These are phyloP conservation scores for Euphorbia schlechtendalii DNA, from an alignment of 441 rosid species.

Conservation along the genomic window DNA sequence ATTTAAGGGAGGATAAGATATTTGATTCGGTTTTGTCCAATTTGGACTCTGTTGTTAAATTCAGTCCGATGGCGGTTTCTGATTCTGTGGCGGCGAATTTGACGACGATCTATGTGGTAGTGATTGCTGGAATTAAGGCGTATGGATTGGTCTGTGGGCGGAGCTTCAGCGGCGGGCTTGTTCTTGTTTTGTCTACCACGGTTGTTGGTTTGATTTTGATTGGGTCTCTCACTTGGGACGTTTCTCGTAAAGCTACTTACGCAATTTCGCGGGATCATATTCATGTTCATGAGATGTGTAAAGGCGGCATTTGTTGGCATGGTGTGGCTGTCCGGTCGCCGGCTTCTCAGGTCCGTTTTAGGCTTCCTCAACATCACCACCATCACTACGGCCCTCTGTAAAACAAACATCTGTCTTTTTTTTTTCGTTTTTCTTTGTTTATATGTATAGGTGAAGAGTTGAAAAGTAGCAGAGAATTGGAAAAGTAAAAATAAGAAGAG, in stretches of 20 bases:
- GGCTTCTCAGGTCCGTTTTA: slow-evolving; percentile 86
- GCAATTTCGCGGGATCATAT: slow-evolving; percentile 47
- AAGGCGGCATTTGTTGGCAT: slow-evolving; percentile 99
- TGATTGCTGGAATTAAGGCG: slow-evolving; percentile 68
- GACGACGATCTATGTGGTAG: slow-evolving; percentile 74
- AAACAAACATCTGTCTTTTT: too few relatives aligned
- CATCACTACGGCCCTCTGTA: slow-evolving; percentile 25
- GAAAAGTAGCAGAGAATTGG: not conserved
- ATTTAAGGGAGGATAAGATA: too few relatives aligned
- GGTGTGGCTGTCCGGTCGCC: slow-evolving; percentile 91
- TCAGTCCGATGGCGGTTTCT: slow-evolving; percentile 53
- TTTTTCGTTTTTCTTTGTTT: not conserved
- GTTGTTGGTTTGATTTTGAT: slow-evolving; percentile 55
- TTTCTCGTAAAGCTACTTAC: slow-evolving; percentile 63
- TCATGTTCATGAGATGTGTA: slow-evolving; percentile 49
- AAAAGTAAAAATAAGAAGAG: not conserved
- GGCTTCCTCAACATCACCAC: slow-evolving; percentile 59
- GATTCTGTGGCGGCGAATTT: slow-evolving; percentile 77
- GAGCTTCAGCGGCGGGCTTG: slow-evolving; percentile 64
- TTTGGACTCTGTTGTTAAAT: not conserved
- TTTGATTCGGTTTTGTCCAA: too few relatives aligned
- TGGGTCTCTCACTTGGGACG: slow-evolving; percentile 83
- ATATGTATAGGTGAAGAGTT: not conserved
- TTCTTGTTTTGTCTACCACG: slow-evolving; percentile 56
- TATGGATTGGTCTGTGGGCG: slow-evolving; percentile 53